Evolutionary conservation across 73 alveolate genomes (phyloP).

Genomic region (Stentor coeruleus): DNA sequence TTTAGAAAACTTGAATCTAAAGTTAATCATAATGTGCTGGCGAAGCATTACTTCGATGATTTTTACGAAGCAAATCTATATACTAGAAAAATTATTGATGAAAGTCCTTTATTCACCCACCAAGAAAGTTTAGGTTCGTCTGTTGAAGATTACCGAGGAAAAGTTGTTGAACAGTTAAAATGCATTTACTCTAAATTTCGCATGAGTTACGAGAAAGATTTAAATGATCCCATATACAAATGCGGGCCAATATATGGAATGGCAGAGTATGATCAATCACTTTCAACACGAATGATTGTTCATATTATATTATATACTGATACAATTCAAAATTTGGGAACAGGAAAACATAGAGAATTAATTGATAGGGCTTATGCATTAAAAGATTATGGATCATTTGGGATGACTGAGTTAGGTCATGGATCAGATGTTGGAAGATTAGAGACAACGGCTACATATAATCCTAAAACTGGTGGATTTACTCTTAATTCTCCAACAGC

Average conservation of each 20-base stretch:
- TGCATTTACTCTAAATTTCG: not conserved
- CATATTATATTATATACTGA: slow-evolving; percentile 61
- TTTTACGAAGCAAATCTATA: not conserved
- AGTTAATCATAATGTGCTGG: not conserved
- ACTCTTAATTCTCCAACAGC: slow-evolving; percentile 66
- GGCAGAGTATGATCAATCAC: slow-evolving; percentile 4
- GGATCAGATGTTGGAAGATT: slow-evolving; percentile 78
- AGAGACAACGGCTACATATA: slow-evolving; percentile 73
- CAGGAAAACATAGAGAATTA: slow-evolving; percentile 67
- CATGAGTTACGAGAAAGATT: not conserved
- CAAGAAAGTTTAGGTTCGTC: not conserved
- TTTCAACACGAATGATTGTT: slow-evolving; percentile 26
- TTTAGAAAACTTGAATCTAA: not conserved
- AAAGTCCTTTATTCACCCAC: not conserved
- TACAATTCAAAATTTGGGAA: slow-evolving; percentile 74
- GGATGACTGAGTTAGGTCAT: slow-evolving; percentile 83
- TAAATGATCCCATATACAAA: not conserved
- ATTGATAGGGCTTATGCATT: slow-evolving; percentile 46
- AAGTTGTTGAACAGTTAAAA: not conserved
- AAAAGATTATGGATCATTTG: slow-evolving; percentile 61
- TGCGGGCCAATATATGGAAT: not conserved
- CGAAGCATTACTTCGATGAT: not conserved
- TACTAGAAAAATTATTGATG: not conserved
- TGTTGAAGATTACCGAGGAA: not conserved
- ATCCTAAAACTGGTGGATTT: slow-evolving; percentile 61